phyloP scores from a whole-genome alignment of 2,329 filamentous ascomycete genomes.

The Beauveria australis region DNA sequence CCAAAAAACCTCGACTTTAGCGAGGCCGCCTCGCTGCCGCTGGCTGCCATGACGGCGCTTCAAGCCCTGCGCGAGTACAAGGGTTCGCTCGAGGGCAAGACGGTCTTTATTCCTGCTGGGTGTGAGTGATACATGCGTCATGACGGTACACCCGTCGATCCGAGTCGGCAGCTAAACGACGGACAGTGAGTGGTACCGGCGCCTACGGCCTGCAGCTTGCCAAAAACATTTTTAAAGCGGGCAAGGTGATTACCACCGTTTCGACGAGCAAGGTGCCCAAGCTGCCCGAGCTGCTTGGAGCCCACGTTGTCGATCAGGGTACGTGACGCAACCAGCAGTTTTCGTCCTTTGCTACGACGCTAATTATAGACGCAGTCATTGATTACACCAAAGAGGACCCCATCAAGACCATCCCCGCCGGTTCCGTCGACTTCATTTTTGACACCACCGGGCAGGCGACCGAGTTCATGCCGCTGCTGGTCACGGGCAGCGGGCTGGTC shows the following conservation, averaged over 20 bases:
- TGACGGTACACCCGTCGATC: too few species aligned
- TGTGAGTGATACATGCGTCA: constrained; percentile 13
- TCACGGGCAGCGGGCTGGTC: constrained; percentile 24
- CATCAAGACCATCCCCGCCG: constrained; percentile 20
- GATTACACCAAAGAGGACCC: constrained; percentile 18
- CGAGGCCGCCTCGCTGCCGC: constrained; percentile 34
- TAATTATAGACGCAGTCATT: constrained; percentile 15
- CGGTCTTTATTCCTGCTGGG: constrained; percentile 19
- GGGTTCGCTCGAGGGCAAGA: constrained; percentile 30
- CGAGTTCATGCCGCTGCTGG: constrained; percentile 27
- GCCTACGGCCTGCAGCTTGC: constrained; percentile 30
- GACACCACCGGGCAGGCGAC: constrained; percentile 31
- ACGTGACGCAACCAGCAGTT: background rate
- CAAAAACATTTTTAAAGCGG: constrained; percentile 34
- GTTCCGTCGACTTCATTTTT: constrained; percentile 34
- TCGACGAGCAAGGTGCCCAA: constrained; percentile 32
- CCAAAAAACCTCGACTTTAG: constrained; percentile 31
- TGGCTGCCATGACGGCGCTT: constrained; percentile 33
- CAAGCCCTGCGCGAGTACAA: constrained; percentile 28
- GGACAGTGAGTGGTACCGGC: constrained; percentile 19
- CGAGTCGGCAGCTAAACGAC: background rate
- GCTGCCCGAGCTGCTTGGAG: constrained; percentile 28
- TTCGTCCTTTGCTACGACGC: background rate
- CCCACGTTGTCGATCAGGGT: constrained; percentile 29
- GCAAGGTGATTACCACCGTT: constrained; percentile 36